phyloP scores from a whole-genome alignment of 1,139 yeast genomes.

The Geotrichum cucujoidarum region DNA sequence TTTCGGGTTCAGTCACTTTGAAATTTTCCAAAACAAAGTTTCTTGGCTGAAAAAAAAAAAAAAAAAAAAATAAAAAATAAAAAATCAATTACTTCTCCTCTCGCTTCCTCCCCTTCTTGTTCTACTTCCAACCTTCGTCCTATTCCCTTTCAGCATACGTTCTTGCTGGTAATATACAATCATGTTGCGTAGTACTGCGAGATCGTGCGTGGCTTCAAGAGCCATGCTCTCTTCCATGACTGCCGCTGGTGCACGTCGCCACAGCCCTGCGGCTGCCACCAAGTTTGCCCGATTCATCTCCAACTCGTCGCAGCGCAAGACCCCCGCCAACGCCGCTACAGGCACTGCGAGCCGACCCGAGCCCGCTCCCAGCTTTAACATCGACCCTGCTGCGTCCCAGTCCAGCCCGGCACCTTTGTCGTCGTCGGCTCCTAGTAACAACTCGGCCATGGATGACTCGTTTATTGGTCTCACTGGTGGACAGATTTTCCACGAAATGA shows the following conservation, averaged over 20 bases:
- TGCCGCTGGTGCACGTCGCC: not conserved
- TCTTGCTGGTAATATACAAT: too few relatives aligned
- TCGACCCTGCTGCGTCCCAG: slow-evolving; percentile 17
- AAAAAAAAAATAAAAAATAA: too few relatives aligned
- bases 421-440: slow-evolving; percentile 1
- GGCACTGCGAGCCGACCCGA: slow-evolving; percentile 37
- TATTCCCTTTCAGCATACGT: too few relatives aligned
- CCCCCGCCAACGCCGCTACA: slow-evolving; percentile 8
- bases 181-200: not conserved
- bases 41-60: too few relatives aligned
- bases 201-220: not conserved
- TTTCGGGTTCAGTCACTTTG: too few relatives aligned
- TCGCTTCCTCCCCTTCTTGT: not conserved
- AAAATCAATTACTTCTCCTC: not conserved
- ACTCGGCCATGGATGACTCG: slow-evolving; percentile 28
- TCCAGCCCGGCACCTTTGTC: not conserved
- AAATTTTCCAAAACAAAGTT: too few relatives aligned
- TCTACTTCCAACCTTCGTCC: not conserved
- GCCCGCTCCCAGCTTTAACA: slow-evolving; percentile 49
- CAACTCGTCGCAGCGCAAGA: slow-evolving; percentile 7
- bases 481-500: slow-evolving; percentile 97
- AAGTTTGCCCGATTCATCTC: slow-evolving; percentile 6
- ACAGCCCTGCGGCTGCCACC: not conserved
- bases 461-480: slow-evolving; percentile 96
- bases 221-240: not conserved